A percentile compares a stretch with the other conserved stretches of the same genome.
Conservation (phyloP, 225 moss, liverwort and hornwort genomes). For the Polytrichum commune region DNA sequence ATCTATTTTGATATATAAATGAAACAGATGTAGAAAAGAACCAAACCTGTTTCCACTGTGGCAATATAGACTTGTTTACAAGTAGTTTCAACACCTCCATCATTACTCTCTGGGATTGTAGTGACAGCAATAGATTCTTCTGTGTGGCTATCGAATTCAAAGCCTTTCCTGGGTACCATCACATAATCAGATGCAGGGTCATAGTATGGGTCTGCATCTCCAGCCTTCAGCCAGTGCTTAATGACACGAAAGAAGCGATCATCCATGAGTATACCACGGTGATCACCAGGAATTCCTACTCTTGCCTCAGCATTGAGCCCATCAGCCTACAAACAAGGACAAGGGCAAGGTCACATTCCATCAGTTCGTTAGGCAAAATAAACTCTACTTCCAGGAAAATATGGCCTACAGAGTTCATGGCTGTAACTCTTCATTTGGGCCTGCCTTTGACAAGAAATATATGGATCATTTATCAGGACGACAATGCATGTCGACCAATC, state of each 20-base stretch:
- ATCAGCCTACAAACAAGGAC: conserved; percentile 59
- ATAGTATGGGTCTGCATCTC: conserved; percentile 79
- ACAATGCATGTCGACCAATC: too few relatives aligned
- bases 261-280: conserved; percentile 78
- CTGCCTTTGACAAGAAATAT: too few relatives aligned
- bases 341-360: too few relatives aligned
- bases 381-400: too few relatives aligned
- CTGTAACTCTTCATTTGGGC: too few relatives aligned
- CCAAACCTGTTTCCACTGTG: conserved; percentile 47
- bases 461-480: too few relatives aligned
- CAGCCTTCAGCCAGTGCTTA: conserved; percentile 78
- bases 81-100: conserved; percentile 24
- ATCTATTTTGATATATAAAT: too few relatives aligned
- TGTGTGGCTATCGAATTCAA: conserved; percentile 76
- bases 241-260: conserved; percentile 73
- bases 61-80: conserved; percentile 42
- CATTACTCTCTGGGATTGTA: conserved; percentile 13
- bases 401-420: too few relatives aligned
- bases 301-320: conserved; percentile 74
- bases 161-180: conserved; percentile 63
- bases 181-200: conserved; percentile 85
- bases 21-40: not conserved
- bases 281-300: conserved; percentile 92
- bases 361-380: too few relatives aligned
- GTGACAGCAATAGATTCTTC: conserved; percentile 55